Base-by-base conservation (phyloP, 176 grass and related monocot genomes). In the Tillandsia fasciculata region DNA sequence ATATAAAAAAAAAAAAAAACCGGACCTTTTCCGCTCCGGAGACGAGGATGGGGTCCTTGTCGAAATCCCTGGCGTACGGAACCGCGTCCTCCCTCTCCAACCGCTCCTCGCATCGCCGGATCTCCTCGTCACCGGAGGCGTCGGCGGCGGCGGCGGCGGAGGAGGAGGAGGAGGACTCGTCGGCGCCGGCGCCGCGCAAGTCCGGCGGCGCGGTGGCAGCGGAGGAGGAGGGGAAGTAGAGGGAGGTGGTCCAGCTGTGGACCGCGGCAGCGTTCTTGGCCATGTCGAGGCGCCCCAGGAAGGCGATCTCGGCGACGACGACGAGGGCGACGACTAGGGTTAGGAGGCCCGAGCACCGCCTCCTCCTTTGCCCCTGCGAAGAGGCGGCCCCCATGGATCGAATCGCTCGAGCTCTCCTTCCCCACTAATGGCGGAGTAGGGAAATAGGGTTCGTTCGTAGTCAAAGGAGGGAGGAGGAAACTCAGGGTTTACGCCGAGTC, bases 281-380 rank as follows among this genome's bases (percentile, higher is more conserved):
- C 86, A 97, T 87, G 87, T 99, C 90, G 66, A 99, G 80, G 70
- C 84, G 89, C 66, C 72, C 76, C 63, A 93, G 87, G 80, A 90
- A 93, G 48, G 79, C 69, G 75, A 99, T 90, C 82, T 99, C 90
- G 66, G 82, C 84, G 56, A 89, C 69, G 71, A 99, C 86, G 70
- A 91, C 90, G 75, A 76, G 80, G 52, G 71, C 82, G 10, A 99
- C 87, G 54, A 87, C 79, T 18, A 88, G 63, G 48, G 95, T 87
- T 12, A 99, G 52, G 22, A 99, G 82, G 66, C 58, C 74, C 4
- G 67, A 64, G 52, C 87, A 90, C 69, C 89, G 82, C 74, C 82
- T 76, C 70, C 83, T 81, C 50, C 80, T 79, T 26, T 27, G 69
- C 17, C 56, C 22, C n/a, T 9, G 22, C 15, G 56, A 61, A 23